Conservation (phyloP, 1,284 basidiomycete genomes). For the Ganoderma boninense region DNA sequence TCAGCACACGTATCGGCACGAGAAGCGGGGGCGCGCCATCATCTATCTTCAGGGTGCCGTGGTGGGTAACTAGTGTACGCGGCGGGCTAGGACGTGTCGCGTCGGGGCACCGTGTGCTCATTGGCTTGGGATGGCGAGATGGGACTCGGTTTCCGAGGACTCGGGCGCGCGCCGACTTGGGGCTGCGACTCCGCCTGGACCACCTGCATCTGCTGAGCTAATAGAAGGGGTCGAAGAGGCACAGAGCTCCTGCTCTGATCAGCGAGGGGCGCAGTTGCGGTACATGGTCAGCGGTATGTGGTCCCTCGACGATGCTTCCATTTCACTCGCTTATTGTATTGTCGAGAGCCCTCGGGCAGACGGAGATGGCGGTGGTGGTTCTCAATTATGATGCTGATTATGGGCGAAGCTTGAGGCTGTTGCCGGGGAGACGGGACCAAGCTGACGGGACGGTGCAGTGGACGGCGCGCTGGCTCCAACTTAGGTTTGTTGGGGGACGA, state of each 20-base stretch:
- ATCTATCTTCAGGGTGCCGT: background rate
- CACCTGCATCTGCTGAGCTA: background rate
- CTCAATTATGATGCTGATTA: slow-evolving; percentile 1
- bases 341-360: background rate
- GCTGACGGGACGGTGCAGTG: background rate
- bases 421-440: slow-evolving; percentile 1
- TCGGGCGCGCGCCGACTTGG: background rate
- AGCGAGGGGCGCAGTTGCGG: background rate
- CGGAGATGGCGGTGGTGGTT: background rate
- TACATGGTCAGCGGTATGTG: background rate
- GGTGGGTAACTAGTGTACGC: no score
- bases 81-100: slow-evolving; percentile 4
- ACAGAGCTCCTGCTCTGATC: background rate
- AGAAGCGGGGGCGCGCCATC: background rate
- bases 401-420: background rate
- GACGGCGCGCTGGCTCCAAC: background rate
- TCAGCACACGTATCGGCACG: background rate
- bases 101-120: background rate
- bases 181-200: background rate
- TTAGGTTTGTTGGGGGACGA: slow-evolving; percentile 2
- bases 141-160: background rate
- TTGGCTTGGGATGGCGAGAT: background rate
- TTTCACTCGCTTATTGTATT: slow-evolving; percentile 8
- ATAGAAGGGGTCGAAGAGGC: background rate
- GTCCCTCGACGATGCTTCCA: background rate